Conservation (phyloP, 768 basidiomycete species). For the Rhodosporidiobolus odoratus region DNA sequence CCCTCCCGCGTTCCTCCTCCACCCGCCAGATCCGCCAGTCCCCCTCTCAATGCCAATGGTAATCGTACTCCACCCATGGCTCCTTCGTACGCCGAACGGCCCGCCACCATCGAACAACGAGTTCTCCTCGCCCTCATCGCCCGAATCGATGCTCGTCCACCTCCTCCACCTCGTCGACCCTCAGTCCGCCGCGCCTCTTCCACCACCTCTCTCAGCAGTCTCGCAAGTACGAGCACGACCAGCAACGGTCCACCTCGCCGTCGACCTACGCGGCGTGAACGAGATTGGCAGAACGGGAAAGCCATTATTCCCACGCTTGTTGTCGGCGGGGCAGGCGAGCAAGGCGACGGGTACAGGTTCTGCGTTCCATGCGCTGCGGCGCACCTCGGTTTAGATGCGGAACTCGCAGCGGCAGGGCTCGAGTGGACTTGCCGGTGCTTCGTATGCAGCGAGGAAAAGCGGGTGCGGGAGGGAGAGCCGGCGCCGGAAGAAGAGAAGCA, state of each 20-base stretch:
- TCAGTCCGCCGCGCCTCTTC: background rate
- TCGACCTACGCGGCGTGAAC: background rate
- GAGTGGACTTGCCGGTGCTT: conserved; percentile 4
- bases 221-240: background rate
- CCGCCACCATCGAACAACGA: conserved; percentile 7
- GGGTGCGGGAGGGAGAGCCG: background rate
- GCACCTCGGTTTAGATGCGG: conserved; percentile 1
- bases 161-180: background rate
- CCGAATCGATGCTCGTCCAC: background rate
- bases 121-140: conserved; percentile 13
- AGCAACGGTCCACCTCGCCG: background rate
- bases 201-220: background rate
- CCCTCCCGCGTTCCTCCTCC: background rate
- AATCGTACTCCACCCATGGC: background rate
- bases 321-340: background rate
- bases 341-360: background rate
- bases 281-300: background rate
- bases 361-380: conserved; percentile 7
- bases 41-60: background rate
- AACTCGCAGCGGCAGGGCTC: background rate
- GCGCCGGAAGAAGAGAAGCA: background rate
- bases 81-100: background rate
- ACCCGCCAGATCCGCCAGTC: background rate
- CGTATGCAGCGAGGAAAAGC: conserved; percentile 17
- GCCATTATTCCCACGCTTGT: conserved; percentile 2